These are phyloP conservation scores for Ceratocystiopsis brevicomis DNA, from an alignment of 2,329 filamentous ascomycete species.

Conservation along the genomic window DNA sequence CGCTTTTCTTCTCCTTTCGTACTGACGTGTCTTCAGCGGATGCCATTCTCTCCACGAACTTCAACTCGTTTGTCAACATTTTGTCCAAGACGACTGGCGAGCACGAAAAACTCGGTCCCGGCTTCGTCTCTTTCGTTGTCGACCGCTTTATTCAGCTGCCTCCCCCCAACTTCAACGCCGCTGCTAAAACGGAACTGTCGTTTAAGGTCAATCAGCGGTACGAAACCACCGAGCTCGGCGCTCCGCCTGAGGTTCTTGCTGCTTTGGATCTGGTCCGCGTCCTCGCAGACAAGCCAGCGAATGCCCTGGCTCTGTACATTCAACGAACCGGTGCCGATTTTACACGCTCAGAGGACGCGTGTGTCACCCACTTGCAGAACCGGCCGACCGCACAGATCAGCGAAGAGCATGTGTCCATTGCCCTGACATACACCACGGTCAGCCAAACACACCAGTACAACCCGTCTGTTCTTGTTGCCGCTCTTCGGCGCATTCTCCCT, in stretches of 20 bases:
- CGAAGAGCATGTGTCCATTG: slow-evolving; percentile 67
- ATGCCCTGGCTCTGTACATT: slow-evolving; percentile 45
- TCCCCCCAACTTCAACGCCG: slow-evolving; percentile 66
- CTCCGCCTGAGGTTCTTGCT: slow-evolving; percentile 52
- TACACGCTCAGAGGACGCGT: slow-evolving; percentile 56
- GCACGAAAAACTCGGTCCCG: slow-evolving; percentile 45
- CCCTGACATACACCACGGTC: slow-evolving; percentile 48
- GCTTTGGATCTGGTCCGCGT: slow-evolving; percentile 51
- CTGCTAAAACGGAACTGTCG: slow-evolving; percentile 49
- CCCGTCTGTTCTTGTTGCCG: slow-evolving; percentile 37
- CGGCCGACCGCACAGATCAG: slow-evolving; percentile 38
- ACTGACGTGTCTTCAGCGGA: slow-evolving; percentile 40
- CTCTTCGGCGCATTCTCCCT: slow-evolving; percentile 42
- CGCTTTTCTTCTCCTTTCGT: slow-evolving; percentile 1
- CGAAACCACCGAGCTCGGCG: slow-evolving; percentile 38
- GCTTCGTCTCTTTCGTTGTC: slow-evolving; percentile 61
- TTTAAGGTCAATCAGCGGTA: slow-evolving; percentile 52
- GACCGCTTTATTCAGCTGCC: slow-evolving; percentile 77
- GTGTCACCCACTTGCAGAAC: slow-evolving; percentile 32
- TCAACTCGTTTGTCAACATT: slow-evolving; percentile 57
- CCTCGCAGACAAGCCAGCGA: slow-evolving; percentile 36
- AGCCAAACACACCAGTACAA: slow-evolving; percentile 36
- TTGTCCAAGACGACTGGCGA: slow-evolving; percentile 47
- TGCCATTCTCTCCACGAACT: slow-evolving; percentile 69
- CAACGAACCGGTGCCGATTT: slow-evolving; percentile 57